phyloP scores from a whole-genome alignment of 345 rosid genomes.

The Hirschfeldia incana region DNA sequence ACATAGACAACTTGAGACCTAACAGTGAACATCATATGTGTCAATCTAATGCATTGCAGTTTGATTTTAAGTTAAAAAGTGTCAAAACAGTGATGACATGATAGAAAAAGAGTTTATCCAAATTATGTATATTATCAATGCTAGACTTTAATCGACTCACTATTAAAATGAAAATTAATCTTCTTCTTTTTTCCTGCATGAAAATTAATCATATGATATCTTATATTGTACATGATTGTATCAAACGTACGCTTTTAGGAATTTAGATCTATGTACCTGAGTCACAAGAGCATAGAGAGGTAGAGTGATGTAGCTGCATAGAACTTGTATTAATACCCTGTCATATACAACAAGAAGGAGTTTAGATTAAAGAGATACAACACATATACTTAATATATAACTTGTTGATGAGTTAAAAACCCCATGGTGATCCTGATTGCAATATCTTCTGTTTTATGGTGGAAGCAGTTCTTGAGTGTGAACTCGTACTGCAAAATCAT shows the following conservation, averaged over 20 bases:
- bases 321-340: conserved; percentile 75
- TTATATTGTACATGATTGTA: neutral
- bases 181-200: too few species aligned
- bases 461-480: conserved; percentile 58
- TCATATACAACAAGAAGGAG: conserved; percentile 1
- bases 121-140: neutral
- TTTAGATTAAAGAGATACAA: neutral
- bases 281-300: conserved; percentile 96
- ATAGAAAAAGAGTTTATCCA: neutral
- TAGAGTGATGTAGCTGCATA: conserved; percentile 93
- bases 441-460: conserved; percentile 47
- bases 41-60: neutral
- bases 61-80: neutral
- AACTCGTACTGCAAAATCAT: conserved; percentile 62
- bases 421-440: conserved; percentile 77
- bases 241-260: neutral
- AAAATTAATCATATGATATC: neutral
- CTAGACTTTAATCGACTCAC: neutral
- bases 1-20: neutral
- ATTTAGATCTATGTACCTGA: conserved; percentile 50
- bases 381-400: neutral
- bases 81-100: neutral
- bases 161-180: neutral
- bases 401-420: conserved; percentile 39
- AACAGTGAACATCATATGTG: neutral